Evolutionary conservation across 305 asterid species (phyloP), one percentile per base, ranked within the genome.

Genomic region (Fraxinus latifolia): DNA sequence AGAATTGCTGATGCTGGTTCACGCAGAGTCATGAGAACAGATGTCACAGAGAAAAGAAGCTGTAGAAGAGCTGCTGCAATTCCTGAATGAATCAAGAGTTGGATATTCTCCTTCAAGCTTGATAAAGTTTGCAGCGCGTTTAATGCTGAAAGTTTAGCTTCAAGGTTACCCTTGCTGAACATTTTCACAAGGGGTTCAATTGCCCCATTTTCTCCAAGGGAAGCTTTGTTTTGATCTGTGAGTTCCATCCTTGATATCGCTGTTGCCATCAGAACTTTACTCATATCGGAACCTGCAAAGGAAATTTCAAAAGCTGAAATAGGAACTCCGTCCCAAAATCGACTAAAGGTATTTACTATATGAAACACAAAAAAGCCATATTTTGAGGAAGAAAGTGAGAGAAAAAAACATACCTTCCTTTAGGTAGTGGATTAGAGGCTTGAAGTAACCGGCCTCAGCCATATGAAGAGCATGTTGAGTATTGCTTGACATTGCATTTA

Each of bases 361-460:
- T 5, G 5, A 33, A 33, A 33, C 37, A 33, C 37, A 5, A 33
- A 33, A 33, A 33, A 33, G 37, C 0, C 37, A 33, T 33, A 4
- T 33, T 33, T 23, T 23, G 37, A 33, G 37, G 37, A 33, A 33
- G 7, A 33, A 33, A 4, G 37, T 4, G 7, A 33, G 37, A 33
- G 0, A 5, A 33, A 33, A 33, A 33, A 33, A 33, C 36, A 7
- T 86, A 93, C 99, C 99, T 89, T 93, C 88, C 79, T 86, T 90
- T 33, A 94, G 89, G 88, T 90, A 90, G 74, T 85, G 90, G 77
- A 94, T 87, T 21, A 94, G 85, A 72, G 99, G 99, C 88, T 86
- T 91, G 90, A 94, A 95, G 80, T 91, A 95, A 55, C 97, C 97
- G 32, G 98, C 99, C 83, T 94, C 99, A 8, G 99, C 98, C 95